Conservation (phyloP, 768 basidiomycete genomes). For the Rubroboletus satanas region DNA sequence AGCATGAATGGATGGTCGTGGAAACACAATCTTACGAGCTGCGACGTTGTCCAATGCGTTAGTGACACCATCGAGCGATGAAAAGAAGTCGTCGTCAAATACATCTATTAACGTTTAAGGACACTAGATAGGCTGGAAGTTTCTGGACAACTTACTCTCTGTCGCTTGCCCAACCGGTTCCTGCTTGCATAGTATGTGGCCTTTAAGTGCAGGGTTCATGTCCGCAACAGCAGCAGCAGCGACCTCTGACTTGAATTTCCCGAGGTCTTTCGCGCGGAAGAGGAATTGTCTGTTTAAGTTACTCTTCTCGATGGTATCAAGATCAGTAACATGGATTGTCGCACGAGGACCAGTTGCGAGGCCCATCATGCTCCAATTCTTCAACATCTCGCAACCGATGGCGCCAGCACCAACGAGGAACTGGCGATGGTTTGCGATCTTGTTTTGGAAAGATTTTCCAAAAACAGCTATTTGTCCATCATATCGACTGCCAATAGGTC, state of each 20-base stretch:
- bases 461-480: conserved; percentile 97
- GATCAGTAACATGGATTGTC: conserved; percentile 87
- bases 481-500: conserved; percentile 79
- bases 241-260: conserved; percentile 95
- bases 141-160: conserved; percentile 62
- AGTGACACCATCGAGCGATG: conserved; percentile 85
- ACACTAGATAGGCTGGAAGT: neutral
- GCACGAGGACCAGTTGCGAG: conserved; percentile 77
- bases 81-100: conserved; percentile 88
- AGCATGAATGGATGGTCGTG: neutral
- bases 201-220: conserved; percentile 90
- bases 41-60: conserved; percentile 97
- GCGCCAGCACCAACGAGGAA: conserved; percentile 99
- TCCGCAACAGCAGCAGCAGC: conserved; percentile 87
- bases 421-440: conserved; percentile 83
- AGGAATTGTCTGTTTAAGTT: conserved; percentile 98
- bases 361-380: conserved; percentile 99
- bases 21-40: conserved; percentile 62
- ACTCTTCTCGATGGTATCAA: conserved; percentile 99
- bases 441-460: conserved; percentile 88
- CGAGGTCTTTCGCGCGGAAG: conserved; percentile 93
- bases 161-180: conserved; percentile 91
- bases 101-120: conserved; percentile 50
- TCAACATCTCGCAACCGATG: conserved; percentile 99
- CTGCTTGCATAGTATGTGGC: conserved; percentile 85